Evolutionary conservation across 371 early-diverging fungal genomes (phyloP), one percentile per base, ranked within the genome.

Genomic region (Rhizopus delemar): DNA sequence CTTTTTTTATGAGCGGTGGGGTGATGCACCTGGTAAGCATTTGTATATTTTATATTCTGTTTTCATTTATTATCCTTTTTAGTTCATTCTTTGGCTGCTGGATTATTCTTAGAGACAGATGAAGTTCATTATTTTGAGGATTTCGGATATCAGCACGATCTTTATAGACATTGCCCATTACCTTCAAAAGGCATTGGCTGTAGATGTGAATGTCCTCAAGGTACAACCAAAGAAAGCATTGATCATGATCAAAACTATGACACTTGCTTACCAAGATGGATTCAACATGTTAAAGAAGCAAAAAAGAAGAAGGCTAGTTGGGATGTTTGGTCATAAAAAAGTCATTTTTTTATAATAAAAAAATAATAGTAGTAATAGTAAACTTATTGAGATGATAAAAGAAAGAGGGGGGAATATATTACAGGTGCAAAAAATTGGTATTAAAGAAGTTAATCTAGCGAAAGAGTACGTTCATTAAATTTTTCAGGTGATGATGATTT

Each of bases 61-160:
- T 33, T 34, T 16, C 11, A 28, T 28, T 45, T 28, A 15, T 9
- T 34, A 33, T 32, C 1, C 35, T 5, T 46, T 41, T 31, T 51
- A 74, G 90, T 98, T 4, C 98, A 97, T 61, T 94, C 95, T 8
- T 70, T 98, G 32, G 97, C 93, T 0, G 93, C 90, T 1, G 91
- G 90, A 0, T 66, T 98, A 56, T 86, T 95, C 68, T 71, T 97
- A 46, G 73, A 82, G n/a, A 90, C 86, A 59, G 77, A 83, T 43
- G 81, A 94, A 75, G 82, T 96, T 33, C 96, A 96, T 63, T 96
- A 91, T 72, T 98, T 98, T 74, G 91, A 95, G 59, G 92, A 93
- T 65, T 84, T 94, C 59, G 94, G 93, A 5, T 93, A 93, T 70
- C 81, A 86, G 41, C 94, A 93, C 67, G 90, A 85, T 48, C 65